Percentiles rank a stretch among this genome's conserved stretches.
phyloP scores from a whole-genome alignment of 306 rosid genomes.

The Sicyos edulis region DNA sequence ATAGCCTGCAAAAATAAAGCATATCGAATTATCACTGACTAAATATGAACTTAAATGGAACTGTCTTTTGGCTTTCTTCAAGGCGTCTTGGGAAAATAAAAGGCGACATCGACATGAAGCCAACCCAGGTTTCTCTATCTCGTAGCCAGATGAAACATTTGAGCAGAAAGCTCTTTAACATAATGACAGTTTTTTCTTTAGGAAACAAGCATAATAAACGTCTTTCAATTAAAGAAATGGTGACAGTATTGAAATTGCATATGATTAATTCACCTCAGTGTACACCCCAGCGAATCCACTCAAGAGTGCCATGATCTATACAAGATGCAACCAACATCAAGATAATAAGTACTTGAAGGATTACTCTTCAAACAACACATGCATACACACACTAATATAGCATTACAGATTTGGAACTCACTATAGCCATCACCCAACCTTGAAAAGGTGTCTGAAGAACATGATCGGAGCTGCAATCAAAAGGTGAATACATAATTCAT shows the following conservation, averaged over 20 bases:
- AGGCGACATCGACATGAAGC: too few relatives aligned
- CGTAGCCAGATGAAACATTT: background rate
- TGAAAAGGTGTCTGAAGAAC: constrained; percentile 93
- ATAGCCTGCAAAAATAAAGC: constrained; percentile 57
- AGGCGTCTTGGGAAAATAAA: too few relatives aligned
- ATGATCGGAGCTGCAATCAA: constrained; percentile 66
- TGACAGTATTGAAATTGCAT: constrained; percentile 16
- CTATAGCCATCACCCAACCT: constrained; percentile 96
- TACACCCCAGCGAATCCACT: constrained; percentile 99
- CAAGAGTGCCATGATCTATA: constrained; percentile 88
- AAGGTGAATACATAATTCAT: background rate
- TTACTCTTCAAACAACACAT: background rate
- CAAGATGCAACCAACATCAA: constrained; percentile 22
- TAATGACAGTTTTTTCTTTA: background rate
- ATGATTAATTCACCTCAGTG: constrained; percentile 63
- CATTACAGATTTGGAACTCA: constrained; percentile 47
- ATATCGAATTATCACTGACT: too few relatives aligned
- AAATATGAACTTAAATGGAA: background rate
- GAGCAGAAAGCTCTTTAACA: background rate
- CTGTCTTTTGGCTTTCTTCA: too few relatives aligned
- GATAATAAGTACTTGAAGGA: constrained; percentile 11
- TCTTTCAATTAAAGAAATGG: background rate
- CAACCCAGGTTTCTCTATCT: background rate
- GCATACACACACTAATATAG: background rate
- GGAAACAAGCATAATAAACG: background rate